Base-by-base conservation (phyloP, 306 rosid genomes). In the Ormosia emarginata region DNA sequence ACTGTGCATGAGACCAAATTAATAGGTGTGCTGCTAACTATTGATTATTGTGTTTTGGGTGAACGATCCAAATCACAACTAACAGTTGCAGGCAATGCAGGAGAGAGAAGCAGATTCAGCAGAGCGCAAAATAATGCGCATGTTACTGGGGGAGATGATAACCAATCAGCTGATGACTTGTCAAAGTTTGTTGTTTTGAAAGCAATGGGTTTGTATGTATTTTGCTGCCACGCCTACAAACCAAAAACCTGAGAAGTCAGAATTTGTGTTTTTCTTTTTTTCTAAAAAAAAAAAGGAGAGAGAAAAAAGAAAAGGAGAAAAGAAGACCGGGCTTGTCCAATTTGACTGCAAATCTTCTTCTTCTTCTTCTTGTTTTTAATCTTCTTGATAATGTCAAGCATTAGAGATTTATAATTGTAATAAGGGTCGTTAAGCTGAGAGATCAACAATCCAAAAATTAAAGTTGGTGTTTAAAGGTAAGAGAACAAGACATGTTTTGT, bases 121-220 rank as follows among this genome's bases (percentile, higher is more conserved):
- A 30, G 24, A 43, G 81, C 82, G 87, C 66, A 80, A 80, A 79
- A 83, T 59, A 83, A 30, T 83, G 87, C 87, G 89, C 73, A 75
- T 84, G 86, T 53, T 52, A 72, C 47, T 63, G 75, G 33, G 29
- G 14, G 18, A 75, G 52, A 69, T 40, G 55, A 36, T 68, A 32
- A 13, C 13, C 72, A 24, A 55, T 65, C 57, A 67, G 14, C 15
- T 55, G 10, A 47, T 62, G 52, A 75, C 34, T 71, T 37, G 85
- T 71, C 87, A 66, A 80, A 83, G 62, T 77, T 73, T 32, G 87
- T 80, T 57, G 57, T 44, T 57, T 59, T 76, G 83, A 83, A 75
- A 83, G 85, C 77, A 61, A 82, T 71, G 29, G 36, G 1, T 33
- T 84, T 71, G 18, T 83, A 18, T 77, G 33, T 41, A 63, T 34